Conservation (phyloP, 371 early-diverging fungal species). For the Racocetra persica region DNA sequence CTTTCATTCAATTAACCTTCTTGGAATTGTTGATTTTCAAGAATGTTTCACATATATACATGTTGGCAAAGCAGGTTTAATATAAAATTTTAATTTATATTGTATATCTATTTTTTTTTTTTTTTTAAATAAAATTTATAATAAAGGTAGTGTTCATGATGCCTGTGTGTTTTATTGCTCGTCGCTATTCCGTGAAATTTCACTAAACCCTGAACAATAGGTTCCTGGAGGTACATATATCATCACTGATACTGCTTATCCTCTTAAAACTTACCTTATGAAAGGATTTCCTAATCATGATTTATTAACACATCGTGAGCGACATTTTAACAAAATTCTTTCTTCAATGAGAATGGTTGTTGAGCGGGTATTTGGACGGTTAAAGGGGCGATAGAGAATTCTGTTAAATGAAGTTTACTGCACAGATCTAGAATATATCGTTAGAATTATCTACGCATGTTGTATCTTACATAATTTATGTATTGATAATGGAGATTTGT, state of each 20-base stretch:
- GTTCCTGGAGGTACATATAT: not conserved
- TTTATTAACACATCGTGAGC: not conserved
- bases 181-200: not conserved
- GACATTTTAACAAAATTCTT: not conserved
- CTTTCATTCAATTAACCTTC: too few species aligned
- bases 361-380: not conserved
- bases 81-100: too few species aligned
- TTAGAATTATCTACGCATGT: not conserved
- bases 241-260: not conserved
- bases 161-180: not conserved
- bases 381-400: constrained; percentile 1
- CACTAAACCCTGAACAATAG: not conserved
- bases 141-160: not conserved
- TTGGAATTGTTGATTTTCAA: too few species aligned
- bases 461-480: constrained; percentile 1
- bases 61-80: too few species aligned
- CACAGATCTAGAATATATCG: not conserved
- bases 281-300: not conserved
- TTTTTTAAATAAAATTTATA: too few species aligned
- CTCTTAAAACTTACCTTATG: not conserved
- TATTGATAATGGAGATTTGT: not conserved
- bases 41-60: too few species aligned
- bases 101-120: too few species aligned
- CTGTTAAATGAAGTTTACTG: not conserved
- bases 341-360: constrained; percentile 2